A percentile compares a stretch with the other conserved stretches of the same genome.
Evolutionary conservation across 805 yeast species (phyloP).

Genomic region (Candida hispaniensis): DNA sequence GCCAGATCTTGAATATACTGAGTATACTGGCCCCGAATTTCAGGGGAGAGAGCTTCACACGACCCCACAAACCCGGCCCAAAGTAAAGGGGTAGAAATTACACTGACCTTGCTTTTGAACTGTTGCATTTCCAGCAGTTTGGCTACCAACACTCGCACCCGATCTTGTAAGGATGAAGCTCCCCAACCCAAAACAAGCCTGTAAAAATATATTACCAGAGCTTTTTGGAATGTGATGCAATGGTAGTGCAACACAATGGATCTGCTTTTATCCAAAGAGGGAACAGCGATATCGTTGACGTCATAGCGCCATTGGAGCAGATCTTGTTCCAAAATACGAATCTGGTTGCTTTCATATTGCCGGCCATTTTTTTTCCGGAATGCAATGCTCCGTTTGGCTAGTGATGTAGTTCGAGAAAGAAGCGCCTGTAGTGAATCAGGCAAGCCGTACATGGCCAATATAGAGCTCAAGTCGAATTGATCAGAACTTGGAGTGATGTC

Average conservation of each 20-base stretch:
- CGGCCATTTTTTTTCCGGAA: slow-evolving; percentile 20
- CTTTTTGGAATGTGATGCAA: slow-evolving; percentile 66
- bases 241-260: slow-evolving; percentile 73
- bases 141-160: slow-evolving; percentile 48
- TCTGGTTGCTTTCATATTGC: slow-evolving; percentile 24
- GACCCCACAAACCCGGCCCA: slow-evolving; percentile 91
- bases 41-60: slow-evolving; percentile 46
- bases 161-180: slow-evolving; percentile 48
- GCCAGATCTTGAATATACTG: slow-evolving; percentile 47
- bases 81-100: slow-evolving; percentile 61
- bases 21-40: slow-evolving; percentile 54
- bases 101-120: slow-evolving; percentile 39
- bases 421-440: slow-evolving; percentile 69
- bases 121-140: slow-evolving; percentile 54
- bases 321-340: slow-evolving; percentile 37
- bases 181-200: slow-evolving; percentile 48
- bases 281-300: slow-evolving; percentile 18
- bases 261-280: slow-evolving; percentile 20
- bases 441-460: slow-evolving; percentile 73
- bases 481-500: slow-evolving; percentile 12
- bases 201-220: slow-evolving; percentile 58
- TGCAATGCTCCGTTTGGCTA: slow-evolving; percentile 6
- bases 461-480: slow-evolving; percentile 33
- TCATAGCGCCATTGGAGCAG: slow-evolving; percentile 61
- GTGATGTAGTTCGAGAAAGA: slow-evolving; percentile 51